phyloP scores from a whole-genome alignment of 495 filamentous ascomycete species.

The Glutinoglossum americanum region DNA sequence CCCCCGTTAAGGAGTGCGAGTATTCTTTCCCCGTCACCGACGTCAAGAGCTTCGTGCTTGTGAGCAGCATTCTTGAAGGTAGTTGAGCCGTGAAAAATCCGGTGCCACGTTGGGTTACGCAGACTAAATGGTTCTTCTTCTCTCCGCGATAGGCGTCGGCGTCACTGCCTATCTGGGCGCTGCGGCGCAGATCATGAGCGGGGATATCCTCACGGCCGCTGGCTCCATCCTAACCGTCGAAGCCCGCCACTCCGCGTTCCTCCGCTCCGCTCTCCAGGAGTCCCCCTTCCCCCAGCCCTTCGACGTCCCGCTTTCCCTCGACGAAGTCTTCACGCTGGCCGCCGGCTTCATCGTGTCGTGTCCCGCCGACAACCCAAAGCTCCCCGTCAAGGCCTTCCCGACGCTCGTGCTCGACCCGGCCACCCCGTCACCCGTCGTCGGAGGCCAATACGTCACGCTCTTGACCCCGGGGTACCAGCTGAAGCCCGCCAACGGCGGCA shows the following conservation, averaged over 20 bases:
- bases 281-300: constrained; percentile 33
- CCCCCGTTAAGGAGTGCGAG: constrained; percentile 28
- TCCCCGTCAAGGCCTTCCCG: constrained; percentile 38
- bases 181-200: constrained; percentile 31
- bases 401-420: constrained; percentile 10
- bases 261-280: constrained; percentile 27
- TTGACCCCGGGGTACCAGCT: not conserved
- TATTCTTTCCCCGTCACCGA: constrained; percentile 35
- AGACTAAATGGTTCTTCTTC: too few relatives aligned
- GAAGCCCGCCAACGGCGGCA: not conserved
- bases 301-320: constrained; percentile 31
- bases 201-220: constrained; percentile 33
- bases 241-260: constrained; percentile 35
- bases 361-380: constrained; percentile 27
- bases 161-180: constrained; percentile 33
- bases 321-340: constrained; percentile 40
- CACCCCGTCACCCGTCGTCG: not conserved
- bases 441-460: not conserved
- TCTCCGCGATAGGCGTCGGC: constrained; percentile 10
- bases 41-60: constrained; percentile 26
- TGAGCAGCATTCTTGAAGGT: constrained; percentile 33
- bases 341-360: constrained; percentile 35
- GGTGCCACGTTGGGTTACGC: too few relatives aligned
- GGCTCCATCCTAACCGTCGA: constrained; percentile 41
- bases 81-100: constrained; percentile 20